Conservation (phyloP, 2,329 filamentous ascomycete genomes). For the Sporothrix luriei region DNA sequence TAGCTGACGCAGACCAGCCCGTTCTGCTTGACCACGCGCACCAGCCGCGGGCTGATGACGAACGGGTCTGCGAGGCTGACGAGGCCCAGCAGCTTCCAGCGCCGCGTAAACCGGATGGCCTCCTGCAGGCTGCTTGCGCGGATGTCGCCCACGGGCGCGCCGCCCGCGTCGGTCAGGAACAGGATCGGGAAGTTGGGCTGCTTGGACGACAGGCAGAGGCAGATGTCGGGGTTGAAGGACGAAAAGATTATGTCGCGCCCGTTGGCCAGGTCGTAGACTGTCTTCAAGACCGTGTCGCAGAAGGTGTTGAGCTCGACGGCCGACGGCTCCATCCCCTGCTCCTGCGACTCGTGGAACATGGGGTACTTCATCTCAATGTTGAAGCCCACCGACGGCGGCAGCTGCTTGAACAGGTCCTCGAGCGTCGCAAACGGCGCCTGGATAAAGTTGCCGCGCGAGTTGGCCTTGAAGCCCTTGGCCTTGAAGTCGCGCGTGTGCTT, state of each 20-base stretch:
- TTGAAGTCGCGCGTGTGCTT: conserved; percentile 97
- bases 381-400: conserved; percentile 84
- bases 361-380: conserved; percentile 99
- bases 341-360: conserved; percentile 93
- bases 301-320: conserved; percentile 95
- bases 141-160: conserved; percentile 80
- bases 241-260: conserved; percentile 95
- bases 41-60: conserved; percentile 83
- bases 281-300: conserved; percentile 86
- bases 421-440: conserved; percentile 94
- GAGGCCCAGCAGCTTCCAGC: conserved; percentile 93
- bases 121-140: conserved; percentile 90
- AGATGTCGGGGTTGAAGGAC: conserved; percentile 96
- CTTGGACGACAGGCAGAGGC: conserved; percentile 91
- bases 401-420: conserved; percentile 84
- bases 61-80: conserved; percentile 87
- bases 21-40: conserved; percentile 90
- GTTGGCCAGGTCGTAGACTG: conserved; percentile 82
- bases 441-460: conserved; percentile 90
- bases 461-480: conserved; percentile 91
- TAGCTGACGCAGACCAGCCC: conserved; percentile 95
- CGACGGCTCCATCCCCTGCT: conserved; percentile 95
- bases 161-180: conserved; percentile 89
- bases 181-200: conserved; percentile 95
- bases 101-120: conserved; percentile 87